Conservation (phyloP, 164 flowering plant genomes). For the Umbilicus rupestris region DNA sequence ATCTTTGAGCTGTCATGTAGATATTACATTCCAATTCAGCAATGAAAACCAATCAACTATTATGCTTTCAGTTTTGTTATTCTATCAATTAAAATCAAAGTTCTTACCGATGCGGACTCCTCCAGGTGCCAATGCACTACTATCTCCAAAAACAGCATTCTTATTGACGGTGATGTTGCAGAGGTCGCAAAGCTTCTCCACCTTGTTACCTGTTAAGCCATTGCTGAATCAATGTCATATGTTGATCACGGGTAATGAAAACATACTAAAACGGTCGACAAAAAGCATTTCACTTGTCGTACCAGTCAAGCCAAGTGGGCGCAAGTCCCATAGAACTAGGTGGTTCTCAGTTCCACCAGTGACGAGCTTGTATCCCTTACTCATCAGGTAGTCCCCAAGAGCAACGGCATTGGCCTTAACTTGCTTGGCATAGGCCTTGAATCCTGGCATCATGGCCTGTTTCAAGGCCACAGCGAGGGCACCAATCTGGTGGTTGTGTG, state of each 20-base stretch:
- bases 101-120: slow-evolving; percentile 85
- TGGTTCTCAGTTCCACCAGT: slow-evolving; percentile 97
- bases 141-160: slow-evolving; percentile 98
- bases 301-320: slow-evolving; percentile 99
- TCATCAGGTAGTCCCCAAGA: slow-evolving; percentile 75
- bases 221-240: too few species aligned
- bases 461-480: slow-evolving; percentile 96
- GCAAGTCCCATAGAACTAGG: slow-evolving; percentile 97
- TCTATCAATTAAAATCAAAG: too few species aligned
- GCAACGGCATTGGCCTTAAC: slow-evolving; percentile 98
- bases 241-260: too few species aligned
- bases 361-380: slow-evolving; percentile 86
- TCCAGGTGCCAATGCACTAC: slow-evolving; percentile 97
- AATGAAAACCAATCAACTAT: too few species aligned
- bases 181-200: slow-evolving; percentile 90
- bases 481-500: slow-evolving; percentile 98
- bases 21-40: too few species aligned
- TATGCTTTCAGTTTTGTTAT: too few species aligned
- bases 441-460: slow-evolving; percentile 72
- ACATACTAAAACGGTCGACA: too few species aligned
- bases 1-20: too few species aligned
- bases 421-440: slow-evolving; percentile 96
- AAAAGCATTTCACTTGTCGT: neutral
- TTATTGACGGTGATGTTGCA: slow-evolving; percentile 91
- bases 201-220: slow-evolving; percentile 66